Percentiles rank a stretch among this genome's conserved stretches.
Evolutionary conservation across 495 filamentous ascomycete species (phyloP).

Genomic region (Haplographium delicatum): DNA sequence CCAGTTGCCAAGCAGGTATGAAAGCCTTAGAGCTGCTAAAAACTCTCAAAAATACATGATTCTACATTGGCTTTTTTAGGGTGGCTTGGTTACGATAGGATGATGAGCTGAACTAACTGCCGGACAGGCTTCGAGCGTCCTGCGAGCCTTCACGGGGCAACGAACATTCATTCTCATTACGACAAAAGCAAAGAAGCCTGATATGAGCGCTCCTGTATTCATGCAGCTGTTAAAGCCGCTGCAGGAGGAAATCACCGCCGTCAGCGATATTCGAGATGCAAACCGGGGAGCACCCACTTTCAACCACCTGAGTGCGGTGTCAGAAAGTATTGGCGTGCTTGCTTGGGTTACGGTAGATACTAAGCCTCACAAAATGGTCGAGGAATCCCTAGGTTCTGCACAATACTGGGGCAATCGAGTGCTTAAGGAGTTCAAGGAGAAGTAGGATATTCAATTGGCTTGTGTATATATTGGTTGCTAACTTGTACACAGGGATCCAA

Average conservation of each 20-base stretch:
- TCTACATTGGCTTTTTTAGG: no score
- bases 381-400: conserved; percentile 69
- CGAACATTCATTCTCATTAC: conserved; percentile 83
- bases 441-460: conserved; percentile 55
- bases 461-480: no score
- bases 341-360: conserved; percentile 77
- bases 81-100: no score
- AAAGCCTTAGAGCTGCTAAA: conserved; percentile 5
- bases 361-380: conserved; percentile 77
- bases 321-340: conserved; percentile 79
- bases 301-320: conserved; percentile 77
- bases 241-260: conserved; percentile 75
- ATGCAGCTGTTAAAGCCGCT: conserved; percentile 60
- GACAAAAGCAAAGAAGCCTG: conserved; percentile 89
- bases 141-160: conserved; percentile 62
- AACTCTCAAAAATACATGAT: no score
- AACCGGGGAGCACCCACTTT: conserved; percentile 66
- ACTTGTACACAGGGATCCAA: conserved; percentile 59
- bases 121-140: conserved; percentile 22
- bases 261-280: conserved; percentile 71
- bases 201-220: conserved; percentile 55
- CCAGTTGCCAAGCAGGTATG: conserved; percentile 68
- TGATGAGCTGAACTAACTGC: no score
- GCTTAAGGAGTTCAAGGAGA: conserved; percentile 82
- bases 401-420: conserved; percentile 92